These are phyloP conservation scores for Cordyceps tenuipes DNA, from an alignment of 2,329 filamentous ascomycete genomes.

Conservation along the genomic window DNA sequence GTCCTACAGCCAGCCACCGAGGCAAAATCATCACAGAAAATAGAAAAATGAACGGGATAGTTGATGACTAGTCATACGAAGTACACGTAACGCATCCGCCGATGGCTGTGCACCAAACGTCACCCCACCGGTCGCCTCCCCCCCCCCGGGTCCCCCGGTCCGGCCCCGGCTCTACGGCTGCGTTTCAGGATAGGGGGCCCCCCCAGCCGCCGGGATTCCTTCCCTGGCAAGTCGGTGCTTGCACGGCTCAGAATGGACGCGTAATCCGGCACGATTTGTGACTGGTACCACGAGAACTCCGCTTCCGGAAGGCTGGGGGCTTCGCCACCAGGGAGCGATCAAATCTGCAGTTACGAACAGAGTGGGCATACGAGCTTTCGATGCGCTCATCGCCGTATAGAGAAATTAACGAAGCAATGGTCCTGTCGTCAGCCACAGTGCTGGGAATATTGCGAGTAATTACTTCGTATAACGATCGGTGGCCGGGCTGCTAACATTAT, in stretches of 20 bases:
- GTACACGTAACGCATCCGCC: background rate
- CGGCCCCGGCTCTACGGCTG: background rate
- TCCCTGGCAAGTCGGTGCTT: background rate
- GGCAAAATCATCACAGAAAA: background rate
- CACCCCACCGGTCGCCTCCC: background rate
- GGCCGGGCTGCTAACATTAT: too few species aligned
- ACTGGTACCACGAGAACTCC: background rate
- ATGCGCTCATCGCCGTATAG: too few species aligned
- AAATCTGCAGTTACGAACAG: background rate
- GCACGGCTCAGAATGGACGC: background rate
- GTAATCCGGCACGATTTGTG: background rate
- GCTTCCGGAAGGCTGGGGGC: background rate
- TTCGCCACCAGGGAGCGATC: background rate
- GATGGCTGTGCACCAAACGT: background rate
- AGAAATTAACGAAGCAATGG: too few species aligned
- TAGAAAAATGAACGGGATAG: background rate
- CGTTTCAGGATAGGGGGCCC: slow-evolving; percentile 3
- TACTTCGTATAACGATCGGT: too few species aligned
- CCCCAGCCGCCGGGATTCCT: background rate
- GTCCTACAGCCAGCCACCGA: background rate
- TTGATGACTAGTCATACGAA: background rate
- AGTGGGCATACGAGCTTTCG: too few species aligned
- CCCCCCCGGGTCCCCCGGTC: background rate
- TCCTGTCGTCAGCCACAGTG: too few species aligned
- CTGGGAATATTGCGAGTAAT: too few species aligned